Conservation (phyloP, 1,284 basidiomycete genomes). For the Vanrija sp. region DNA sequence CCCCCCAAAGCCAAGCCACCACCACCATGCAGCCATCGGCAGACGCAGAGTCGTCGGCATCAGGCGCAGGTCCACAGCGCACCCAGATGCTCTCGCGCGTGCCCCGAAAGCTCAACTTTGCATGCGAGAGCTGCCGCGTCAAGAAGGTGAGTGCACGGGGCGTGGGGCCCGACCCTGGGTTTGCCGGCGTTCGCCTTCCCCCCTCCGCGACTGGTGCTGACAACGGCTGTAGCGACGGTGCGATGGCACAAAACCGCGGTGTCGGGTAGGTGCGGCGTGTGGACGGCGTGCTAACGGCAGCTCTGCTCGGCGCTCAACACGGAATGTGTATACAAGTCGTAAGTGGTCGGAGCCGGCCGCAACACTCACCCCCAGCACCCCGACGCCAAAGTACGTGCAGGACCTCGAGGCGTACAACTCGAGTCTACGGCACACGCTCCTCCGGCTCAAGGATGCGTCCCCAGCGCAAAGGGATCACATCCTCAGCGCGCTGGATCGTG, state of each 20-base stretch:
- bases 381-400: background rate
- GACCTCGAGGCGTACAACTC: background rate
- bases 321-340: background rate
- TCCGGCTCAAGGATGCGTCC: background rate
- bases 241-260: background rate
- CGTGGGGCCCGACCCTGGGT: too few species aligned
- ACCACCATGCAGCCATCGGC: too few species aligned
- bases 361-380: background rate
- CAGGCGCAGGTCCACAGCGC: too few species aligned
- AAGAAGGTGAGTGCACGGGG: background rate
- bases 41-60: too few species aligned
- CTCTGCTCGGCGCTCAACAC: background rate
- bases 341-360: background rate
- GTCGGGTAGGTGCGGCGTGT: background rate
- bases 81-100: too few species aligned
- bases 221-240: background rate
- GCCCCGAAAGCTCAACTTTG: constrained; percentile 2
- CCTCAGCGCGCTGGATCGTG: background rate
- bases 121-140: background rate
- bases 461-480: background rate
- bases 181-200: too few species aligned
- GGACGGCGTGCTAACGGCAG: background rate
- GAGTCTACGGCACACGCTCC: background rate
- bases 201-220: background rate
- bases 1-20: too few species aligned